Percentiles rank a stretch among this genome's conserved stretches.
Conservation (phyloP, 1,139 yeast genomes). For the Scheffersomyces stambukii region DNA sequence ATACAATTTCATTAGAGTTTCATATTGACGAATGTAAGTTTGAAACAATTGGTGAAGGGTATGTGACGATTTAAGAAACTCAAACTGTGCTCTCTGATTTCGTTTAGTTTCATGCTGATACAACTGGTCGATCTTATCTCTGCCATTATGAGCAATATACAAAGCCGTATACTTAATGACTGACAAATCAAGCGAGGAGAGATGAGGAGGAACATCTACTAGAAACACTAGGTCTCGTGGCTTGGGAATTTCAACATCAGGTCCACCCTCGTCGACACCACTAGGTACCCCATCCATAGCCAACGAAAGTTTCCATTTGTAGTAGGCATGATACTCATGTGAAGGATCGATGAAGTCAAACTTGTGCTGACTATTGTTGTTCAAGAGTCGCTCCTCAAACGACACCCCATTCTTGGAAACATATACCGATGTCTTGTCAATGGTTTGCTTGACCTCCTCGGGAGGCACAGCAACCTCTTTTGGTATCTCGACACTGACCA, state of each 20-base stretch:
- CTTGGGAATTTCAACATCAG: conserved; percentile 5
- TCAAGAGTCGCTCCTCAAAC: conserved; percentile 59
- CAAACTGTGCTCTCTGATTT: conserved; percentile 55
- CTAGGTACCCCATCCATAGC: too few species aligned
- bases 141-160: conserved; percentile 57
- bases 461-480: conserved; percentile 53
- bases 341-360: conserved; percentile 57
- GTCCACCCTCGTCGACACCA: conserved; percentile 1
- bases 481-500: too few species aligned
- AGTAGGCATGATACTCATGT: conserved; percentile 58
- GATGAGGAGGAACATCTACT: conserved; percentile 46
- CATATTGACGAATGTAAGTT: conserved; percentile 55
- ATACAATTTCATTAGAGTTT: conserved; percentile 24
- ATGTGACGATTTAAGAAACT: conserved; percentile 60
- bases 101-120: conserved; percentile 32
- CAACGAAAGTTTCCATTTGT: conserved; percentile 39
- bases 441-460: conserved; percentile 48
- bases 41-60: conserved; percentile 55
- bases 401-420: conserved; percentile 63
- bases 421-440: conserved; percentile 71
- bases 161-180: conserved; percentile 71
- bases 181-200: conserved; percentile 63
- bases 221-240: conserved; percentile 41
- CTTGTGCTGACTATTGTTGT: conserved; percentile 46
- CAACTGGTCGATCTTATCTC: conserved; percentile 35